These are phyloP conservation scores for Schizochytrium sp. DNA, from an alignment of 108 stramenopile species.

Conservation along the genomic window DNA sequence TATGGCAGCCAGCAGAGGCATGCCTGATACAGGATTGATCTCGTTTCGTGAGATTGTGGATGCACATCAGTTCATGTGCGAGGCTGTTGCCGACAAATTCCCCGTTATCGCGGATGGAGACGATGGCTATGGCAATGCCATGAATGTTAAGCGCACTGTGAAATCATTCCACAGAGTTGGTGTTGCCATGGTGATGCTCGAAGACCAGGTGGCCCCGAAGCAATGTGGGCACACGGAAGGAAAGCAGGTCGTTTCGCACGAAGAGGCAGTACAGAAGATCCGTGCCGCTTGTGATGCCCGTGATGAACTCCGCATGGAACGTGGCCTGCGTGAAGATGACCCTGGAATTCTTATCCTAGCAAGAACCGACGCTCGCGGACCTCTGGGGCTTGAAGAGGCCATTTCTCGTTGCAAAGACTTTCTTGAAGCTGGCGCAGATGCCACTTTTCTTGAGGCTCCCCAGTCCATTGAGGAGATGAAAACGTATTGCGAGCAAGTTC, in stretches of 20 bases:
- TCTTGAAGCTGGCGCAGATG: constrained; percentile 84
- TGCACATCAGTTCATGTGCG: constrained; percentile 81
- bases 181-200: constrained; percentile 77
- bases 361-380: constrained; percentile 89
- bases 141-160: constrained; percentile 90
- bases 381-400: constrained; percentile 91
- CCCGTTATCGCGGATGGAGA: constrained; percentile 98
- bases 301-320: background rate
- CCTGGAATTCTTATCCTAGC: constrained; percentile 74
- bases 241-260: constrained; percentile 86
- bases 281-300: constrained; percentile 92
- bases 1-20: constrained; percentile 86
- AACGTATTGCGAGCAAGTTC: constrained; percentile 86
- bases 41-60: constrained; percentile 88
- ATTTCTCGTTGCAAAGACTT: constrained; percentile 90
- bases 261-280: constrained; percentile 88
- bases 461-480: constrained; percentile 68
- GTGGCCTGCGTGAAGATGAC: background rate
- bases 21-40: constrained; percentile 88
- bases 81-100: constrained; percentile 83
- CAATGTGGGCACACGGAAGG: constrained; percentile 95
- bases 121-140: constrained; percentile 89
- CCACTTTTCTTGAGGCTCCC: constrained; percentile 56
- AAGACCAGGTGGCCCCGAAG: constrained; percentile 82
- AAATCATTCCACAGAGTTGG: constrained; percentile 87